Conservation (phyloP, 2,329 filamentous ascomycete species). For the Stagonosporopsis rhizophila region DNA sequence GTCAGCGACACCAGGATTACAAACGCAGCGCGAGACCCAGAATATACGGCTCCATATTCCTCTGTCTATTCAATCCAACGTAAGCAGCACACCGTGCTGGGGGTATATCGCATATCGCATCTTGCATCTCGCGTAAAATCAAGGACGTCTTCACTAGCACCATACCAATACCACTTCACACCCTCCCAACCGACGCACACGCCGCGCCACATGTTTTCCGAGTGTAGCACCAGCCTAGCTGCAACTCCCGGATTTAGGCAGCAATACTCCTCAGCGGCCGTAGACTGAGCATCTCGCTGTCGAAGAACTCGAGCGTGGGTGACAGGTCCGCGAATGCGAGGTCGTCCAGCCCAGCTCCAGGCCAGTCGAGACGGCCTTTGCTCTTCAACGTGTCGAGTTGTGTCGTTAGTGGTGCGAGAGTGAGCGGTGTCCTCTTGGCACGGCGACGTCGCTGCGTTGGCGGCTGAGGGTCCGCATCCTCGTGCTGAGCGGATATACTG, state of each 20-base stretch:
- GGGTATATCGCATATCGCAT: conserved; percentile 8
- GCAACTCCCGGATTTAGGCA: background rate
- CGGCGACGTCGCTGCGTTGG: background rate
- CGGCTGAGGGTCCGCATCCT: background rate
- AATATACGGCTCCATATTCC: background rate
- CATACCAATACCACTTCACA: conserved; percentile 2
- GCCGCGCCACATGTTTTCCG: too few species aligned
- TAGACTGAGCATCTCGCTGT: conserved; percentile 8
- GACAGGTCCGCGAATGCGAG: conserved; percentile 16
- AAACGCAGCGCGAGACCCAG: background rate
- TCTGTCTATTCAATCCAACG: conserved; percentile 1
- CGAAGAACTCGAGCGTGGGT: conserved; percentile 13
- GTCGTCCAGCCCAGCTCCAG: conserved; percentile 4
- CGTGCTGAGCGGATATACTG: conserved; percentile 10
- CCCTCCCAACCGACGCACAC: background rate
- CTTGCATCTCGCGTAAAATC: background rate
- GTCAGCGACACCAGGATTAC: too few species aligned
- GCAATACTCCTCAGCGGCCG: conserved; percentile 6
- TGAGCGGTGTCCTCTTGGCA: background rate
- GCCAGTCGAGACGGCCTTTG: conserved; percentile 11
- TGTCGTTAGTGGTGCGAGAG: conserved; percentile 3
- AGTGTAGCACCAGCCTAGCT: background rate
- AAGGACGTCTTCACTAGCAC: background rate
- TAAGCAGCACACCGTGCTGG: conserved; percentile 1
- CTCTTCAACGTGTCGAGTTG: conserved; percentile 10